Evolutionary conservation across 768 basidiomycete genomes (phyloP), one percentile per base, ranked within the genome.

Genomic region (Podaxis pistillaris): DNA sequence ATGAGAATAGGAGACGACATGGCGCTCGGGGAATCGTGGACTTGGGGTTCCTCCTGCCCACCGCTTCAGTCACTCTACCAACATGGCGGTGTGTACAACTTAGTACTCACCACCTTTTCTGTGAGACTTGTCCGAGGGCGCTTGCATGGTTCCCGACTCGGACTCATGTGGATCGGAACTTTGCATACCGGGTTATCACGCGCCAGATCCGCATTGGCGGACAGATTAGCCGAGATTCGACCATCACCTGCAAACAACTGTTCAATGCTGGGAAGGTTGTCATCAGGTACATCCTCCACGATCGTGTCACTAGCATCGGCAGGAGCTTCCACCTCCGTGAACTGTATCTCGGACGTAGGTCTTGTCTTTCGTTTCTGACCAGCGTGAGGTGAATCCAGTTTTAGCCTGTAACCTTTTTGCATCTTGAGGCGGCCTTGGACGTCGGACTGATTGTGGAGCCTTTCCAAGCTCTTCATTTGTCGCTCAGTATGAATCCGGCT

Each of bases 261-360:
- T 36, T 50, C 67, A 51, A 47, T 74, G 63, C 55, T 78, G 75
- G 81, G 83, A 40, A 83, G 72, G 28, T 81, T 78, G 54, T 81
- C 80, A 38, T 80, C 79, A 33, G 69, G 70, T 58, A 73, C 68
- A 22, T 68, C 51, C 13, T 70, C 68, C 38, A 66, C 57, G 58
- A 66, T 62, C 63, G 66, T 71, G 64, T 65, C 66, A 60, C 28
- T 49, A 13, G 56, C 70, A 57, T 50, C 69, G 66, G 51, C 36
- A 19, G 64, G 53, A 40, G 75, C 74, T n/a, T 71, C 71, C 55
- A 85, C 62, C 57, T 77, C 72, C 4, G 81, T 71, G 52, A 88
- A 80, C 56, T 83, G 75, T 24, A 88, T 65, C 62, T 84, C 77
- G 64, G 86, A 85, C 63, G 84, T 76, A 26, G 81, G 78, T 2